phyloP scores from a whole-genome alignment of 768 basidiomycete species.

The Auriscalpium microsporum region DNA sequence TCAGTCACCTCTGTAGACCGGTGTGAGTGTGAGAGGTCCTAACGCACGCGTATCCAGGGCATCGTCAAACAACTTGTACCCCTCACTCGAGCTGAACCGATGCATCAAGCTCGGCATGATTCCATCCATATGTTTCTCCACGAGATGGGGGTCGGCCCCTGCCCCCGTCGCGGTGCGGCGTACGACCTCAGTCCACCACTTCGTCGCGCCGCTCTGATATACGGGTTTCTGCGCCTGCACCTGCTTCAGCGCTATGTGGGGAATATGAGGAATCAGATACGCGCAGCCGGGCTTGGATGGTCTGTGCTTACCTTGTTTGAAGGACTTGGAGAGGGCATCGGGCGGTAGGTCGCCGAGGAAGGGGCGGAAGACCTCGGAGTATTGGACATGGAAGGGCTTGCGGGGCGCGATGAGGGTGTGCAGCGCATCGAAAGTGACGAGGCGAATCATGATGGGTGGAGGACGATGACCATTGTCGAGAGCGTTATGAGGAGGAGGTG shows the following conservation, averaged over 20 bases:
- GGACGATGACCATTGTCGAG: no score
- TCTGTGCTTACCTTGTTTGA: slow-evolving; percentile 42
- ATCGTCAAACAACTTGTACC: slow-evolving; percentile 56
- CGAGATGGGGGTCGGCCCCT: slow-evolving; percentile 51
- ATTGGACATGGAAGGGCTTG: slow-evolving; percentile 55
- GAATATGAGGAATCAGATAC: not conserved
- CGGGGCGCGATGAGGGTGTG: slow-evolving; percentile 70
- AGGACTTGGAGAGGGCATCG: slow-evolving; percentile 43
- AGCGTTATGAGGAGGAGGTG: no score
- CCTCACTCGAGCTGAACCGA: slow-evolving; percentile 63
- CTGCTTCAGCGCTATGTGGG: slow-evolving; percentile 33
- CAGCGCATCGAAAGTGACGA: slow-evolving; percentile 74
- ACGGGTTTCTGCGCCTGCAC: slow-evolving; percentile 52
- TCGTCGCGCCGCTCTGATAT: slow-evolving; percentile 44
- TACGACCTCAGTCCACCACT: slow-evolving; percentile 79
- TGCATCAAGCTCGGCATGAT: slow-evolving; percentile 57
- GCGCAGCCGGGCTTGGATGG: not conserved
- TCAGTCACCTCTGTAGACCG: not conserved
- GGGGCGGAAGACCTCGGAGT: slow-evolving; percentile 57
- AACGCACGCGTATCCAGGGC: slow-evolving; percentile 36
- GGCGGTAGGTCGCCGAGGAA: slow-evolving; percentile 57
- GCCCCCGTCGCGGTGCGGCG: slow-evolving; percentile 65
- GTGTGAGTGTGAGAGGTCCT: not conserved
- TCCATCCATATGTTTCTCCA: slow-evolving; percentile 41
- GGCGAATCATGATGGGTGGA: slow-evolving; percentile 32